Conservation (phyloP, 495 filamentous ascomycete species). For the Neurospora sp. region DNA sequence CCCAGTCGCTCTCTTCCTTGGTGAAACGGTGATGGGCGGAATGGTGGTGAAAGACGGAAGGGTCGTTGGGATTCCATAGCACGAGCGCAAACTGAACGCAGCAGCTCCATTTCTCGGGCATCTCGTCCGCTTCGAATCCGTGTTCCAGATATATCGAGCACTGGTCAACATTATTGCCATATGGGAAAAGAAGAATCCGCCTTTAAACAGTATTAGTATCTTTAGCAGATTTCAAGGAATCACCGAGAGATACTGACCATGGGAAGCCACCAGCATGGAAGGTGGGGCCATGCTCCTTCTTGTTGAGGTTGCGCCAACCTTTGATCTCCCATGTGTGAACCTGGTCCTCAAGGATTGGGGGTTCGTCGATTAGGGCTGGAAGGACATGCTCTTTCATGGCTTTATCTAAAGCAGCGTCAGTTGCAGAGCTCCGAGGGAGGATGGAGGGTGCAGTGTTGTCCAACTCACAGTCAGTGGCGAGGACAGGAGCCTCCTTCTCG, state of each 20-base stretch:
- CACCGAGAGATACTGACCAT: conserved; percentile 48
- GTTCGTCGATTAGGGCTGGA: conserved; percentile 45
- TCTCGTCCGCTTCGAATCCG: conserved; percentile 53
- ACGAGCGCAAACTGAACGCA: conserved; percentile 95
- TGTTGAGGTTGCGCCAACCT: conserved; percentile 60
- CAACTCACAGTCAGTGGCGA: conserved; percentile 64
- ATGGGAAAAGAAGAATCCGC: conserved; percentile 92
- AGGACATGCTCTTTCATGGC: conserved; percentile 76
- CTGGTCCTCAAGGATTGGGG: conserved; percentile 68
- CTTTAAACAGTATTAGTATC: conserved; percentile 33
- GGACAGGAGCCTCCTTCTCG: conserved; percentile 26
- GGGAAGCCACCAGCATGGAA: conserved; percentile 82
- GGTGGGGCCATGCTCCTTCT: conserved; percentile 75
- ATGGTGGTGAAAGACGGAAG: conserved; percentile 60
- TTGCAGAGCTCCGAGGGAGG: not conserved
- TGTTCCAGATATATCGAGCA: conserved; percentile 96
- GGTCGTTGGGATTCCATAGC: conserved; percentile 86
- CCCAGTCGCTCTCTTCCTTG: conserved; percentile 96
- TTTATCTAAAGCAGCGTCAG: conserved; percentile 47
- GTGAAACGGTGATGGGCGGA: conserved; percentile 83
- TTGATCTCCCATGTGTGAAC: conserved; percentile 78
- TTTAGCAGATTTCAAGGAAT: not conserved
- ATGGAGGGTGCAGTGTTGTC: not conserved
- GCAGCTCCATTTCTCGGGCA: conserved; percentile 84
- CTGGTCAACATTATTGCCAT: conserved; percentile 83